These are phyloP conservation scores for Boletus reticulatus DNA, from an alignment of 768 basidiomycete genomes.

Conservation along the genomic window DNA sequence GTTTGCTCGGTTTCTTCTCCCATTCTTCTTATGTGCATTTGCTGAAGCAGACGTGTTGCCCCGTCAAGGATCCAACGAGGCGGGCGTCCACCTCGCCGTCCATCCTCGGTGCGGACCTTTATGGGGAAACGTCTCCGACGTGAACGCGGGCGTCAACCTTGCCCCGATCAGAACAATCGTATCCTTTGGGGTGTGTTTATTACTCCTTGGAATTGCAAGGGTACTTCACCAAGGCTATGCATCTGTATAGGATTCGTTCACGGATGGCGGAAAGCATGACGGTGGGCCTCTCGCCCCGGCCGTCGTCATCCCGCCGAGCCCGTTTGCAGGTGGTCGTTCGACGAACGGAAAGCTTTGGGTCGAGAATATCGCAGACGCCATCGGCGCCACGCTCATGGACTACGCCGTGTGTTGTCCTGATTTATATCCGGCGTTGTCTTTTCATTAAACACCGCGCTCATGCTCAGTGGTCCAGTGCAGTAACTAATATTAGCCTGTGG, in stretches of 20 bases:
- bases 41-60: slow-evolving; percentile 7
- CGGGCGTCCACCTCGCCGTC: slow-evolving; percentile 44
- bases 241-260: slow-evolving; percentile 44
- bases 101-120: slow-evolving; percentile 43
- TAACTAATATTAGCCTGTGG: slow-evolving; percentile 48
- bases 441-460: too few relatives aligned
- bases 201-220: neutral
- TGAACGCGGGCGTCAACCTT: slow-evolving; percentile 47
- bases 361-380: slow-evolving; percentile 41
- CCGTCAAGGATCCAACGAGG: slow-evolving; percentile 15
- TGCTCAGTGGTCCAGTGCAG: slow-evolving; percentile 38
- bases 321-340: slow-evolving; percentile 48
- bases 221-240: neutral
- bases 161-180: slow-evolving; percentile 44
- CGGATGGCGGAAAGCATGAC: slow-evolving; percentile 47
- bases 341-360: slow-evolving; percentile 53
- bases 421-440: too few relatives aligned
- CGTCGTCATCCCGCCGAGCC: slow-evolving; percentile 40
- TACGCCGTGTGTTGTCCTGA: slow-evolving; percentile 42
- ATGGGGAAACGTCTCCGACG: slow-evolving; percentile 39
- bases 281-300: slow-evolving; percentile 43
- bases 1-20: neutral
- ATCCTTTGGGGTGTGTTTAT: slow-evolving; percentile 42
- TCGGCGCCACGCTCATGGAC: slow-evolving; percentile 43
- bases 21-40: neutral